Evolutionary conservation across 163 green algal species (phyloP).

Genomic region (Prototheca cutis): DNA sequence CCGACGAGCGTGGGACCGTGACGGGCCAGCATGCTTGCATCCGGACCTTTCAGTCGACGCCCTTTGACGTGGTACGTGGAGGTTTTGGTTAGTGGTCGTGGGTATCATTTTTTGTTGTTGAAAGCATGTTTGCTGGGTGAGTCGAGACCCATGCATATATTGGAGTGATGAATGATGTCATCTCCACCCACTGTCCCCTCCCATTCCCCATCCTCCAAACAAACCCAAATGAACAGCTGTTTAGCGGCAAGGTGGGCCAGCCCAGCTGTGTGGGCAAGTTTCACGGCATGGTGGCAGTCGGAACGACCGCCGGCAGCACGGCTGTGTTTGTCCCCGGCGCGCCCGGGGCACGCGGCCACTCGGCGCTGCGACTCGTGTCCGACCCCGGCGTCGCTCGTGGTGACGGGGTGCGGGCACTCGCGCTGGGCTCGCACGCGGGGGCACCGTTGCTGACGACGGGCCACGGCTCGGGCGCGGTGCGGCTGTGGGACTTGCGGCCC

Average conservation of each 20-base stretch:
- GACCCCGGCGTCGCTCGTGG: constrained; percentile 8
- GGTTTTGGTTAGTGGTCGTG: not conserved
- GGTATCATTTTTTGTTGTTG: not conserved
- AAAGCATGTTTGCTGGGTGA: too few species aligned
- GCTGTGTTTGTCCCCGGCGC: constrained; percentile 17
- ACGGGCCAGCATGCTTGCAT: constrained; percentile 4
- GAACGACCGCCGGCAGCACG: constrained; percentile 7
- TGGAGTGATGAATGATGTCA: too few species aligned
- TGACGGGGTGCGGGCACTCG: constrained; percentile 11
- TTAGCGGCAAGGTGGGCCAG: not conserved
- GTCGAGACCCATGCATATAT: too few species aligned
- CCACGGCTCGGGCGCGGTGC: constrained; percentile 38
- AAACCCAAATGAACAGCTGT: too few species aligned
- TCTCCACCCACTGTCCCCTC: too few species aligned
- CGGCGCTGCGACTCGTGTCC: not conserved
- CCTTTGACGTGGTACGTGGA: constrained; percentile 13
- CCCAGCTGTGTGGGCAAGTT: constrained; percentile 10
- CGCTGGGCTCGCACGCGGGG: constrained; percentile 7
- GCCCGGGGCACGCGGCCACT: constrained; percentile 1
- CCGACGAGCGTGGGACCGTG: not conserved
- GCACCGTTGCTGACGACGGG: constrained; percentile 37
- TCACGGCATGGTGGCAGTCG: constrained; percentile 22
- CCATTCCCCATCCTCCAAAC: too few species aligned
- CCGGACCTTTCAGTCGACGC: constrained; percentile 18
- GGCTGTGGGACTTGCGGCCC: constrained; percentile 51